Conservation (phyloP, 139 green algal species). For the Tetradesmus obliquus region DNA sequence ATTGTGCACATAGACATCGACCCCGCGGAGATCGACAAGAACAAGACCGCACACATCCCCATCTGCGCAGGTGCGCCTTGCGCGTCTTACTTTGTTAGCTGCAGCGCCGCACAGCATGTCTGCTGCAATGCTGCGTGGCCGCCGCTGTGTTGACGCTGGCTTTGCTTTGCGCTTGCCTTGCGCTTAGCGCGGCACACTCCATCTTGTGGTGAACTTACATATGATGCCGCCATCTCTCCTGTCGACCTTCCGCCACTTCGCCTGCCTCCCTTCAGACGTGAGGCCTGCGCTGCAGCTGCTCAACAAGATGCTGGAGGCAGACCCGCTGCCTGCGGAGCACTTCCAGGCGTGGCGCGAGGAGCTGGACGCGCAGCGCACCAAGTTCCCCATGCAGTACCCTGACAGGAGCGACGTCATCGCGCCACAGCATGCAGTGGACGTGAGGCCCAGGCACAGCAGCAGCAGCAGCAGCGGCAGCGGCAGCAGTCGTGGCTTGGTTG, state of each 20-base stretch:
- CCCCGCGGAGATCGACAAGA: constrained; percentile 99
- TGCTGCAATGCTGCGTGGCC: not conserved
- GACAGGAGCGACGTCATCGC: constrained; percentile 91
- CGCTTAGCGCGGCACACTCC: no score
- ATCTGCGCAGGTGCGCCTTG: constrained; percentile 57
- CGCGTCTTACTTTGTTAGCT: not conserved
- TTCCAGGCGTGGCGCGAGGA: constrained; percentile 44
- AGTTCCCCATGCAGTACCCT: constrained; percentile 92
- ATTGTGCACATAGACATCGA: constrained; percentile 99
- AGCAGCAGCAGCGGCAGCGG: not conserved
- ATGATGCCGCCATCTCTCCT: not conserved
- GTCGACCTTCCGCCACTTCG: not conserved
- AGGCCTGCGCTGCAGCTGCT: constrained; percentile 77
- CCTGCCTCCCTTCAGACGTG: constrained; percentile 70
- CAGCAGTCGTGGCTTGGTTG: no score
- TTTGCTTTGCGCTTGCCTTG: no score
- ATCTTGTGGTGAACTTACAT: no score
- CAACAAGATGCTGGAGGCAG: constrained; percentile 72
- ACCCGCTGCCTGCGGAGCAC: constrained; percentile 44
- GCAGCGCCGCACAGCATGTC: not conserved
- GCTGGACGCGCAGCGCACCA: constrained; percentile 5
- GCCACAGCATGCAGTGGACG: constrained; percentile 95
- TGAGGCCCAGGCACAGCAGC: constrained; percentile 16
- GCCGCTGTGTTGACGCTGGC: not conserved
- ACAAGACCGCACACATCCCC: constrained; percentile 96